phyloP scores from a whole-genome alignment of 176 grass and related monocot species.

The Panicum miliaceum region DNA sequence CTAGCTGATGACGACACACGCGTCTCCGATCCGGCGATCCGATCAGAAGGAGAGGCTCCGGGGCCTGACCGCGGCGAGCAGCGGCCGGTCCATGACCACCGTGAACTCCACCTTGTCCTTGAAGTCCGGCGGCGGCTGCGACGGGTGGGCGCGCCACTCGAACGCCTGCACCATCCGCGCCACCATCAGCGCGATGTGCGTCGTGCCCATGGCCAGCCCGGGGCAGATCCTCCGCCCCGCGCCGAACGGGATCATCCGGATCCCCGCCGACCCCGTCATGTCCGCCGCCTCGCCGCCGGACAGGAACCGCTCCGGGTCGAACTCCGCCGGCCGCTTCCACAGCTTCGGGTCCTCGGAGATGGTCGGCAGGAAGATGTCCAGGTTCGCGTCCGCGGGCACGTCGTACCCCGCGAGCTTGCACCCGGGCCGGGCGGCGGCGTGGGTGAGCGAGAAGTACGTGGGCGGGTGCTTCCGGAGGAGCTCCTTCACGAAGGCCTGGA shows the following conservation, averaged over 20 bases:
- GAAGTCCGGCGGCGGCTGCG: constrained; percentile 76
- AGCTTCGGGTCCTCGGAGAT: constrained; percentile 84
- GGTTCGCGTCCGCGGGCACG: constrained; percentile 75
- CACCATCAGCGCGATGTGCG: constrained; percentile 85
- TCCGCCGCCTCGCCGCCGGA: constrained; percentile 76
- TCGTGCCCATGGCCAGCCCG: constrained; percentile 80
- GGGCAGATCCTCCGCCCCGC: constrained; percentile 89
- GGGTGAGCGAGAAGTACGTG: constrained; percentile 88
- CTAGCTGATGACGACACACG: background rate
- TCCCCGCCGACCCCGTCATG: constrained; percentile 86
- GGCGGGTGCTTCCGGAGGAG: constrained; percentile 94
- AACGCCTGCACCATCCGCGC: constrained; percentile 91
- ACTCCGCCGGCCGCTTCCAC: constrained; percentile 69
- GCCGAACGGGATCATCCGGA: constrained; percentile 92
- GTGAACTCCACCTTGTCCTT: constrained; percentile 96
- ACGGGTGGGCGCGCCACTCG: constrained; percentile 80
- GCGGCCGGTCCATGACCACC: constrained; percentile 77
- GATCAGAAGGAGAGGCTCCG: constrained; percentile 62
- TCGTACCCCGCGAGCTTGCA: constrained; percentile 78
- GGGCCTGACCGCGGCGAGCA: constrained; percentile 68
- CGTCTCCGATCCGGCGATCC: constrained; percentile 11
- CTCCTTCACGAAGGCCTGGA: constrained; percentile 98
- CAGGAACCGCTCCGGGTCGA: constrained; percentile 86
- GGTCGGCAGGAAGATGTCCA: constrained; percentile 79
- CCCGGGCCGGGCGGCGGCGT: constrained; percentile 60